phyloP scores from a whole-genome alignment of 2,329 filamentous ascomycete genomes.

The Orbilia javanica region DNA sequence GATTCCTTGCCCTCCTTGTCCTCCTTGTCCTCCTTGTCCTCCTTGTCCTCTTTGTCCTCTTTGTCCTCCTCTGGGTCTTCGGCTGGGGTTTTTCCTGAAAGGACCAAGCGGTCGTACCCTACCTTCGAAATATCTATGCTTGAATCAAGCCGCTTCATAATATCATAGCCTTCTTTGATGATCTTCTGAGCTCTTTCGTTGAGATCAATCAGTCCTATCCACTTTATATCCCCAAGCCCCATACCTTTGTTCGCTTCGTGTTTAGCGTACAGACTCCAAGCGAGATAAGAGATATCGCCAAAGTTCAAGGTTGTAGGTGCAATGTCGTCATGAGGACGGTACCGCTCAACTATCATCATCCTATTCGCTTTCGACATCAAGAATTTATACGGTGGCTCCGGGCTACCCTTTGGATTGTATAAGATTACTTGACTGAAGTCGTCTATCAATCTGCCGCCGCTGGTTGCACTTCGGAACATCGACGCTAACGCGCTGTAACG shows the following conservation, averaged over 20 bases:
- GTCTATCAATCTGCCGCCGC: not conserved
- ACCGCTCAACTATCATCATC: slow-evolving; percentile 8
- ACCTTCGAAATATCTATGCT: not conserved
- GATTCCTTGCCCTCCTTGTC: too few relatives aligned
- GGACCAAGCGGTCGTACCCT: not conserved
- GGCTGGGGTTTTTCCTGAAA: not conserved
- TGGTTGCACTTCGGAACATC: not conserved
- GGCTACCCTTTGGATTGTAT: slow-evolving; percentile 4
- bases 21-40: not conserved
- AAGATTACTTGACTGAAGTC: slow-evolving; percentile 8
- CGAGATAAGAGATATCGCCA: not conserved
- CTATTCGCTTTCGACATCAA: slow-evolving; percentile 1
- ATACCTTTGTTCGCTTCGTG: not conserved
- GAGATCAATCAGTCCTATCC: not conserved
- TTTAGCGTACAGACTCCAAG: not conserved
- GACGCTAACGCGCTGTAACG: not conserved
- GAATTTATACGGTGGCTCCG: not conserved
- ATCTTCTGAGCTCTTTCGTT: not conserved
- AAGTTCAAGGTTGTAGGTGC: not conserved
- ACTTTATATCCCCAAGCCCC: not conserved
- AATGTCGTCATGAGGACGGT: not conserved
- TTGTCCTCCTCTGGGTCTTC: not conserved
- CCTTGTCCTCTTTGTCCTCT: not conserved
- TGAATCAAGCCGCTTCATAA: not conserved
- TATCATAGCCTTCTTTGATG: not conserved